Evolutionary conservation across 306 rosid species (phyloP), one percentile per base, ranked within the genome.

Genomic region (Prunus mira): DNA sequence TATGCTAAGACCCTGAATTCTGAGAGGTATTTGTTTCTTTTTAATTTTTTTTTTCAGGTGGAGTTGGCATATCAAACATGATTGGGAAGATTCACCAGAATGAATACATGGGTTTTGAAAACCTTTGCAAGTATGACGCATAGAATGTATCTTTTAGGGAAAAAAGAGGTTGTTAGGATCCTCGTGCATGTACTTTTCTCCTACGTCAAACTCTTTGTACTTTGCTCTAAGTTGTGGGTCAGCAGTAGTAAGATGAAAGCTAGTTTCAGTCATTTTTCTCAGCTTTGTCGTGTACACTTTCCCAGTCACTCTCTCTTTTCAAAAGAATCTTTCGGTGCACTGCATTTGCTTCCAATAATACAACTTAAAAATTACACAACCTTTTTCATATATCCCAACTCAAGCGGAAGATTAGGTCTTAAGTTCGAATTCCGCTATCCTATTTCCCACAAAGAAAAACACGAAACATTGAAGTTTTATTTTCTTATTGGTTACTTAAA

Each of bases 91-190:
- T 90, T 55, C 34, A 79, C 43, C 81, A 19, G 55, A 55, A 88
- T 15, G 95, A 87, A 34, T 92, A 92, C 71, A 92, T 94, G 98
- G 98, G 98, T 57, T 94, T 92, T 55, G 93, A 89, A 79, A 80
- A 92, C 78, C 86, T 94, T 46, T 94, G 98, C 97, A 90, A 84
- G 51, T 87, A 90, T 5, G 77, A 73, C 0, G 80, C 63, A 51
- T 87, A 80, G 69, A 73, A 18, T 27, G 64, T 60, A n/a, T 0
- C 24, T 30, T 67, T 30, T 0, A 60, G 32, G 34, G 34, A 6
- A 11, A 12, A 7, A 7, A 38, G 43, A 6, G 8, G 41, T 5
- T 6, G 9, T 1, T 38, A 38, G 43, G 43, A 6, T 38, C 52
- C 52, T 47, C 17, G 12, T 13, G 15, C 14, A 1, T 60, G 19